Evolutionary conservation across 768 basidiomycete genomes (phyloP), one percentile per base, ranked within the genome.

Genomic region (Nidula microcarpa): DNA sequence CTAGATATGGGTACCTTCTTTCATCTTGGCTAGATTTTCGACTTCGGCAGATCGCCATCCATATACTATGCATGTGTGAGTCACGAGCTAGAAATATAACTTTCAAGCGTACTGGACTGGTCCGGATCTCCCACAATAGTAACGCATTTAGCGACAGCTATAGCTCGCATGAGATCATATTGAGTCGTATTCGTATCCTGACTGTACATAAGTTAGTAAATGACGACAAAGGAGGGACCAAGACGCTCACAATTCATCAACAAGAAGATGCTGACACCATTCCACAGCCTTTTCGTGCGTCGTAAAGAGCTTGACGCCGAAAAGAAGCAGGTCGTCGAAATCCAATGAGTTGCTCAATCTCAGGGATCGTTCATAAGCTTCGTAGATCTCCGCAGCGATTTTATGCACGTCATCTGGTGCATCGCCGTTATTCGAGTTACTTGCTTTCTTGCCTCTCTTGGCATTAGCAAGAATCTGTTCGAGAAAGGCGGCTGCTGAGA

Each of bases 121-220:
- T 95, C 93, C 0, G 93, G 93, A 69, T 95, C 93, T 0, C 93
- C 93, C 2, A 95, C 91, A 39, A 94, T 80, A 4, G 87, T 91
- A 30, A 93, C 74, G 55, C 84, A 82, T 32, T 74, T 68, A 6
- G 62, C 68, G 4, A 72, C 60, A 0, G 85, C 88, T 49, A 95
- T 81, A 3, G 76, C 70, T 55, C 73, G 76, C 85, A 94, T 87
- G 18, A 94, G 79, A 53, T 86, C 77, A 65, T 93, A 94, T 65
- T 94, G 92, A 16, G 84, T 83, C 3, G 72, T 78, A 58, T 93
- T 94, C 1, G 91, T 93, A 65, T 94, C 91, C 68, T 92, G 83
- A 53, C 84, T 86, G 41, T 8, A 53, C 44, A 39, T 33, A 9
- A 51, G 17, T 48, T 39, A 23, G 49, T 6, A 43, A 45, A 43